Base-by-base conservation (phyloP, 306 rosid genomes). In the Vigna unguiculata region DNA sequence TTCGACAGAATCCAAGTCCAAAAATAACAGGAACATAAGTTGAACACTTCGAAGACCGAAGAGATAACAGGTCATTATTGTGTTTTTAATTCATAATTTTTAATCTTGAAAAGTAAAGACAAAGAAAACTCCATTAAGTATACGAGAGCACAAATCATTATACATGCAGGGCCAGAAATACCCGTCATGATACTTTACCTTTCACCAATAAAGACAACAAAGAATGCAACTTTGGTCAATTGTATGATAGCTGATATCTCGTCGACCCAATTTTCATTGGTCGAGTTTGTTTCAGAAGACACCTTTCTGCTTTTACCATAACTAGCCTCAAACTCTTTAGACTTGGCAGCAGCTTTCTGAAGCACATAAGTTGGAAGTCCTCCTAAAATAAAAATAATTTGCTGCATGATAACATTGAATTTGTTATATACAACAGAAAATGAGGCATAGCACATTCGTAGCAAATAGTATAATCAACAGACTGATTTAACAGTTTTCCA, bases 281-380 rank as follows among this genome's bases (percentile, higher is more conserved):
- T 70, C 38, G 76, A 40, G 48, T 78, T 28, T 73, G 80, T 34
- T 64, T 78, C 84, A 52, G 69, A 48, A 47, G 81, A 54, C 63
- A 6, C 64, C 57, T 64, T 81, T 64, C 70, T 78, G 48, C 47
- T 69, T 78, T 86, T 90, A 57, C 98, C 97, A 74, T 88, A 92
- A 24, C 81, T 66, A n/a, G 85, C 88, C 91, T 91, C 98, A 19
- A 94, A 94, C 68, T 94, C 94, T 69, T 78, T 84, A 6, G 98
- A 94, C 86, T 89, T 94, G 3, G 85, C 86, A 13, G 88, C 91
- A 68, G 98, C 98, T 59, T 83, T 90, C 80, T 83, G 86, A 68
- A 94, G 96, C 52, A 94, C 76, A 14, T 84, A 89, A 74, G 84
- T 80, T 0, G 97, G 93, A 48, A 94, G 88, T 67, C 88, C n/a